These are phyloP conservation scores for Mixia osmundae DNA, from an alignment of 1,284 basidiomycete genomes.

Conservation along the genomic window DNA sequence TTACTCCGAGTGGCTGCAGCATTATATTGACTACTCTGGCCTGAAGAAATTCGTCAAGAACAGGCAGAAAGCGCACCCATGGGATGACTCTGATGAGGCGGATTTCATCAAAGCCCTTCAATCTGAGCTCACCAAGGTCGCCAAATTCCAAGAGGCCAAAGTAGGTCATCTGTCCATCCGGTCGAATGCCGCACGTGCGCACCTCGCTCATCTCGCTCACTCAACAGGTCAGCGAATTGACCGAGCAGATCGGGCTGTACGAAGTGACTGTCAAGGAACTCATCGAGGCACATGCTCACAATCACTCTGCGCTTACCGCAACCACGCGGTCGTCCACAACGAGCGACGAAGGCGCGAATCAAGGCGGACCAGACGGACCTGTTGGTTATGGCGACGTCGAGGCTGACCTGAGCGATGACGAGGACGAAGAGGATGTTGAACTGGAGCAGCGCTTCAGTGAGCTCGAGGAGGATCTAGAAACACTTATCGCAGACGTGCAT, in stretches of 20 bases:
- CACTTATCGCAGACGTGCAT: slow-evolving; percentile 90
- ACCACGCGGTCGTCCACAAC: slow-evolving; percentile 2
- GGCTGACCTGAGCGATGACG: slow-evolving; percentile 29
- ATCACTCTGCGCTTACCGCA: slow-evolving; percentile 10
- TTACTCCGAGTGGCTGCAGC: slow-evolving; percentile 71
- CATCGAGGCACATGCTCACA: slow-evolving; percentile 34
- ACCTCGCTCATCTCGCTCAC: neutral
- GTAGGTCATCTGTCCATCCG: slow-evolving; percentile 28
- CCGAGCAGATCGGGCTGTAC: slow-evolving; percentile 50
- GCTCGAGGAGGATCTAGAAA: slow-evolving; percentile 85
- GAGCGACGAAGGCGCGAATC: slow-evolving; percentile 15
- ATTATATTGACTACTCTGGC: slow-evolving; percentile 57
- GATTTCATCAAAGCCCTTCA: slow-evolving; percentile 59
- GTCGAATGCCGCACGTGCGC: neutral
- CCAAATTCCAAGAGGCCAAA: slow-evolving; percentile 83
- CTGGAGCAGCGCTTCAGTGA: slow-evolving; percentile 71
- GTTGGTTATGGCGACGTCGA: slow-evolving; percentile 33
- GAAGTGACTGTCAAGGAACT: slow-evolving; percentile 54
- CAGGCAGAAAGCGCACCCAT: slow-evolving; percentile 28
- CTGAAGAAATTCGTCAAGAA: slow-evolving; percentile 79
- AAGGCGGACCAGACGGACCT: slow-evolving; percentile 15
- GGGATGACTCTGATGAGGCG: slow-evolving; percentile 54
- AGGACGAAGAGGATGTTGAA: slow-evolving; percentile 30
- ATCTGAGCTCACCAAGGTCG: slow-evolving; percentile 79
- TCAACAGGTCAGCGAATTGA: slow-evolving; percentile 51